A percentile compares a stretch with the other conserved stretches of the same genome.
These are phyloP conservation scores for Fusarium caatingaense DNA, from an alignment of 2,329 filamentous ascomycete genomes.

Conservation along the genomic window DNA sequence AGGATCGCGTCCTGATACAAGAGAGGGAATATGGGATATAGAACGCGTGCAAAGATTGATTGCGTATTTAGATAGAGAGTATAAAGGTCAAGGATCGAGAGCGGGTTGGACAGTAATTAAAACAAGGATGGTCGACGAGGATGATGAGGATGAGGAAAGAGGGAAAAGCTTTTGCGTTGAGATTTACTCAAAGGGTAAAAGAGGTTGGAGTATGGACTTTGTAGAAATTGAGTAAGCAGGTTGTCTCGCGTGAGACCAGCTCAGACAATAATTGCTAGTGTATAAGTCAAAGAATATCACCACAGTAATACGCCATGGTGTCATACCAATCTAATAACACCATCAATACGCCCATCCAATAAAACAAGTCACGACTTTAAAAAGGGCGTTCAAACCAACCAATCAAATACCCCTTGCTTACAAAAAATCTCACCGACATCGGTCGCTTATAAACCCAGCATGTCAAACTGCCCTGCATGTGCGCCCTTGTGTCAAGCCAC, in stretches of 20 bases:
- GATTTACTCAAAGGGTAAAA: conserved; percentile 26
- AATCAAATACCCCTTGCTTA: background rate
- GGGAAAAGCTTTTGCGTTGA: conserved; percentile 26
- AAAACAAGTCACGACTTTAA: background rate
- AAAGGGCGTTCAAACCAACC: background rate
- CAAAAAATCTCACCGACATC: background rate
- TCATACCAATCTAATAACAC: background rate
- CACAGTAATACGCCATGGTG: background rate
- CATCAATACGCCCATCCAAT: background rate
- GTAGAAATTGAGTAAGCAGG: conserved; percentile 25
- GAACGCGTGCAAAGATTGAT: conserved; percentile 25
- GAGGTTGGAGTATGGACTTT: conserved; percentile 38
- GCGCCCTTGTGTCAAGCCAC: background rate
- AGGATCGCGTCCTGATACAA: conserved; percentile 1
- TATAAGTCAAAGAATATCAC: background rate
- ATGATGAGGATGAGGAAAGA: conserved; percentile 2
- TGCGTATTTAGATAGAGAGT: conserved; percentile 28
- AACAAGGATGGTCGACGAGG: conserved; percentile 28
- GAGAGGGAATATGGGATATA: conserved; percentile 38
- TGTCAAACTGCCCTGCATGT: background rate
- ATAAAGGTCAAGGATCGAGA: conserved; percentile 10
- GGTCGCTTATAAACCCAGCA: background rate
- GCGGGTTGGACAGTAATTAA: conserved; percentile 28
- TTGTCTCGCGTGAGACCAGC: background rate
- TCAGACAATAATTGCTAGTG: background rate